phyloP scores from a whole-genome alignment of 2,329 filamentous ascomycete species.

The Cladosporium phlei region DNA sequence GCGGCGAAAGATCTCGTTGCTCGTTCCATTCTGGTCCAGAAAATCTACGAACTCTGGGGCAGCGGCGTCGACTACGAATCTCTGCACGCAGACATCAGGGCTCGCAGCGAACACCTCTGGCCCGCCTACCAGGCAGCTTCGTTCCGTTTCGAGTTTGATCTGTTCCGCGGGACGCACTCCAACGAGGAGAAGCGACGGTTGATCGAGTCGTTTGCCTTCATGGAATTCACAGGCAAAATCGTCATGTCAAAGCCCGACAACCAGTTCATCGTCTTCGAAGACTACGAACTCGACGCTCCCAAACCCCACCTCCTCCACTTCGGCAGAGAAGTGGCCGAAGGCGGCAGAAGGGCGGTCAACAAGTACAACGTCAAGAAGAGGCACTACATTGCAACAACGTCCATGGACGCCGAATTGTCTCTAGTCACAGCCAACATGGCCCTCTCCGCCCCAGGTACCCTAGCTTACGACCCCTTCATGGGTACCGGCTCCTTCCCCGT shows the following conservation, averaged over 20 bases:
- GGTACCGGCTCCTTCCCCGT: slow-evolving; percentile 91
- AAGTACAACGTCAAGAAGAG: slow-evolving; percentile 90
- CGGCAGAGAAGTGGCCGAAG: slow-evolving; percentile 64
- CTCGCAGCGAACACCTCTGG: slow-evolving; percentile 62
- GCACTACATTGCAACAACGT: slow-evolving; percentile 89
- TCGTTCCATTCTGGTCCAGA: slow-evolving; percentile 75
- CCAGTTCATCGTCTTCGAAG: slow-evolving; percentile 76
- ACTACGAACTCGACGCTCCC: slow-evolving; percentile 58
- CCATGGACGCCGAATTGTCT: slow-evolving; percentile 93
- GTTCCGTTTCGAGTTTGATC: slow-evolving; percentile 81
- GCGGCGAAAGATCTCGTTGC: slow-evolving; percentile 63
- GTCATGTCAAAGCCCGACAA: slow-evolving; percentile 68
- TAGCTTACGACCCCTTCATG: slow-evolving; percentile 93
- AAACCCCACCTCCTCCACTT: slow-evolving; percentile 63
- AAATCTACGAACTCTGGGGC: slow-evolving; percentile 88
- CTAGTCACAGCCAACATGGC: slow-evolving; percentile 90
- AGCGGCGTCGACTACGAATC: slow-evolving; percentile 60
- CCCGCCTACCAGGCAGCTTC: slow-evolving; percentile 56
- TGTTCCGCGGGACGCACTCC: slow-evolving; percentile 70
- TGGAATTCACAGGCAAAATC: slow-evolving; percentile 74
- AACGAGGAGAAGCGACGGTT: slow-evolving; percentile 61
- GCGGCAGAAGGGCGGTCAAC: slow-evolving; percentile 62
- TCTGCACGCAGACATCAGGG: slow-evolving; percentile 62
- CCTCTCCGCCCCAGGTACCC: slow-evolving; percentile 71
- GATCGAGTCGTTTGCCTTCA: slow-evolving; percentile 76